Evolutionary conservation across 108 stramenopile species (phyloP).

Genomic region (Aurantiochytrium sp.): DNA sequence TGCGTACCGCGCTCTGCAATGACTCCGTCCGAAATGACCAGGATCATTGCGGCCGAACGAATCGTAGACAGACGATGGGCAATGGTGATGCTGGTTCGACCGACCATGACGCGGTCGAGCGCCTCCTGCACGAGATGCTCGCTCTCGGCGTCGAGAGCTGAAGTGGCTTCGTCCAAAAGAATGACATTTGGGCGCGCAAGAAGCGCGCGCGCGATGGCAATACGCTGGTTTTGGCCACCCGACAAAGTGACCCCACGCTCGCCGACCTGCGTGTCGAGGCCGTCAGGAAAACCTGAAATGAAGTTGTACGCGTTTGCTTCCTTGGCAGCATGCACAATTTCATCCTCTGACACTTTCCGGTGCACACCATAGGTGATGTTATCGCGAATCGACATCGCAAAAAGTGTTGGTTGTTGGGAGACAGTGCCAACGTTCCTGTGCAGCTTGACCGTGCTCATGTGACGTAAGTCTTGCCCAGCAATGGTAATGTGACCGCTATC

Average conservation of each 20-base stretch:
- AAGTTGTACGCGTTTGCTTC: constrained; percentile 57
- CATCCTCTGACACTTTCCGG: constrained; percentile 39
- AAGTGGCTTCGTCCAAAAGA: constrained; percentile 75
- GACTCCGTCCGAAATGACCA: constrained; percentile 54
- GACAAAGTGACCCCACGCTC: constrained; percentile 79
- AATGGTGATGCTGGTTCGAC: constrained; percentile 64
- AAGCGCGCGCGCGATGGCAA: constrained; percentile 83
- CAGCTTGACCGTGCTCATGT: constrained; percentile 20
- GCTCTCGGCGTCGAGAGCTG: constrained; percentile 68
- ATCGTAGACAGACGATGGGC: constrained; percentile 78
- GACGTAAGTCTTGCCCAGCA: constrained; percentile 44
- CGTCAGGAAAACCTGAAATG: constrained; percentile 59
- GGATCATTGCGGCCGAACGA: constrained; percentile 68
- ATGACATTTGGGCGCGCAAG: constrained; percentile 68
- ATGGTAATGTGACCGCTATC: constrained; percentile 42
- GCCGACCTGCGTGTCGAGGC: constrained; percentile 65
- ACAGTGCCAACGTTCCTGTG: constrained; percentile 56
- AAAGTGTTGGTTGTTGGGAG: constrained; percentile 67
- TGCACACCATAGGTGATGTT: constrained; percentile 63
- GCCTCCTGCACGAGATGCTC: constrained; percentile 75
- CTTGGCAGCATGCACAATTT: constrained; percentile 52
- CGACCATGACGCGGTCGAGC: constrained; percentile 62
- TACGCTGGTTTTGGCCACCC: constrained; percentile 85
- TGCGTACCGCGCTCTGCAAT: constrained; percentile 71
- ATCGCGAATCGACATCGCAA: constrained; percentile 59